These are phyloP conservation scores for Amaranthus palmeri DNA, from an alignment of 148 eudicot genomes.

Conservation along the genomic window DNA sequence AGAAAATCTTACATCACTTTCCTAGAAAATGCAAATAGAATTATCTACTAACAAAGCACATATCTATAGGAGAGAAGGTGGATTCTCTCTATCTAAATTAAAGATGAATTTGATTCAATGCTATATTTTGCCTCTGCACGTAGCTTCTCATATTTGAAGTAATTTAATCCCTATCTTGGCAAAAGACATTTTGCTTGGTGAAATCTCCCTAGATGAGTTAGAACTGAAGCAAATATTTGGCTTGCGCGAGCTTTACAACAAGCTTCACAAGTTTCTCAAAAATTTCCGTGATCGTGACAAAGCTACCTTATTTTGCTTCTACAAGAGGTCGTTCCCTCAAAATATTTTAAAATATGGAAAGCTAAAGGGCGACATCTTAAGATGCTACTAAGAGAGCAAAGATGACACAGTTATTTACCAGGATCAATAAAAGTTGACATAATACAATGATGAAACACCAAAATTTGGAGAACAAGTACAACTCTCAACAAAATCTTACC, in stretches of 20 bases:
- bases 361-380: neutral
- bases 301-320: neutral
- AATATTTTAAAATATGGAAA: neutral
- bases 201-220: neutral
- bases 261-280: neutral
- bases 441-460: neutral
- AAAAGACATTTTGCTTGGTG: neutral
- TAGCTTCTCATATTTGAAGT: neutral
- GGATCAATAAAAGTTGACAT: neutral
- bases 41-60: neutral
- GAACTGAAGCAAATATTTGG: neutral
- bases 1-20: neutral
- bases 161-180: neutral
- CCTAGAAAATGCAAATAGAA: neutral
- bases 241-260: neutral
- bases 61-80: neutral
- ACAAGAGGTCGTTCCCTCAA: neutral
- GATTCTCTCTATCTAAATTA: neutral
- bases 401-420: neutral
- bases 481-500: conserved; percentile 43
- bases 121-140: neutral
- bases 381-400: neutral
- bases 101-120: neutral
- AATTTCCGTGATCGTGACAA: neutral
- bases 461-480: neutral